Base-by-base conservation (phyloP, 2,329 filamentous ascomycete genomes). In the Sphaceloma murrayae region DNA sequence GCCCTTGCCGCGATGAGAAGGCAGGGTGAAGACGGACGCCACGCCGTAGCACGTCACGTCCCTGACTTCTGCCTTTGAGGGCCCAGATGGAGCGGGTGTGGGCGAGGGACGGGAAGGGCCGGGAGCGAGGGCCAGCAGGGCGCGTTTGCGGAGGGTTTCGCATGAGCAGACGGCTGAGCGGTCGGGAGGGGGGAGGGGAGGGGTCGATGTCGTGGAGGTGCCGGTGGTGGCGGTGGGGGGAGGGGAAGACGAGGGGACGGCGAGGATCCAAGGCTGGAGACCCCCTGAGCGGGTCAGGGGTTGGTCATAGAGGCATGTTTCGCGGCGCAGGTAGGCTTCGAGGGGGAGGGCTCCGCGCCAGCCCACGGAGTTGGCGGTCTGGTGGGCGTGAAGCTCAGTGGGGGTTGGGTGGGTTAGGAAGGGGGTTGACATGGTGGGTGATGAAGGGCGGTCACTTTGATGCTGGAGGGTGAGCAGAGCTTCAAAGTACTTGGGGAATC, bases 1-100 rank as follows among this genome's bases (percentile, higher is more conserved):
- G 14, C 85, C 82, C 52, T 72, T 73, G 3, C 83, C 79, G 48
- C 86, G 67, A 59, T 73, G 78, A 51, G 74, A 66, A 0, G 76
- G 71, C 30, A 77, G 72, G 2, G 80, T 85, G 61, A 81, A 93
- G 9, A 93, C 86, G 48, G 80, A 85, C 7, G 77, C 82, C 40
- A 94, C 74, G 4, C 82, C 86, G 62, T 94, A 80, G 11, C 77
- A 75, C 7, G 77, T 65, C 2, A 72, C 75, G 34, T 85, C 77
- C 45, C 67, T 59, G 11, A 72, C 61, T 33, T 57, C 53, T 50
- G 72, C 70, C 52, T 68, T 31, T 4, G 40, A 31, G n/a, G n/a
- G n/a, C n/a, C n/a, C n/a, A n/a, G n/a, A n/a, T n/a, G n/a, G n/a
- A n/a, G n/a, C n/a, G n/a, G n/a, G n/a, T n/a, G n/a, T n/a, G n/a